A percentile compares a stretch with the other conserved stretches of the same genome.
phyloP scores from a whole-genome alignment of 2,329 filamentous ascomycete species.

The Ascosphaera apis region DNA sequence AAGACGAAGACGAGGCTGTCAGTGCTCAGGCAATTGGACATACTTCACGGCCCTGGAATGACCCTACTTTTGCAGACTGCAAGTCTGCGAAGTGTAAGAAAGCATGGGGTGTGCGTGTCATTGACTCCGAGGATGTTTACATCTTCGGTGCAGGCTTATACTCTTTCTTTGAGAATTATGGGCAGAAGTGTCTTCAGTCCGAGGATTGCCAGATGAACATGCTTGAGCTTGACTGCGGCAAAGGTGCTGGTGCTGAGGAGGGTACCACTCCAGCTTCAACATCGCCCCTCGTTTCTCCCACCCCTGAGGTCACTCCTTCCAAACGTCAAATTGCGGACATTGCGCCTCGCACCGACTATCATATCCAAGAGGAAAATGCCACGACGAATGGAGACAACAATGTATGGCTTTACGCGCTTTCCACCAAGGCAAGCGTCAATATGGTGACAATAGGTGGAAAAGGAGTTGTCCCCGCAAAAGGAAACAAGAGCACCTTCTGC shows the following conservation, averaged over 20 bases:
- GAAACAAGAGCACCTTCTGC: conserved; percentile 21
- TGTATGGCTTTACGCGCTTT: conserved; percentile 46
- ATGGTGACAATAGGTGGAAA: conserved; percentile 35
- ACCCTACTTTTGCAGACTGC: conserved; percentile 29
- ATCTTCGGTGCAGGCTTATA: conserved; percentile 56
- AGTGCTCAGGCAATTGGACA: neutral
- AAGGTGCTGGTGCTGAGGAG: no score
- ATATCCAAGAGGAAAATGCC: no score
- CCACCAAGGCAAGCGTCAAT: conserved; percentile 51
- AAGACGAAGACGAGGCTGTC: no score
- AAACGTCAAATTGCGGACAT: no score
- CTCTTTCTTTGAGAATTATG: conserved; percentile 67
- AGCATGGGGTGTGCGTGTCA: conserved; percentile 52
- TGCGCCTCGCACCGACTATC: no score
- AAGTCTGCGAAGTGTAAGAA: conserved; percentile 38
- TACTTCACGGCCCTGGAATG: neutral
- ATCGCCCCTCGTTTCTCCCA: no score
- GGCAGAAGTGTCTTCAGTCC: conserved; percentile 40
- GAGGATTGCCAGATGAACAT: conserved; percentile 60
- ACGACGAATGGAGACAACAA: no score
- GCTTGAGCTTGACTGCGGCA: conserved; percentile 43
- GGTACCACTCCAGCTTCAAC: no score
- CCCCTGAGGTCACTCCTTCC: no score
- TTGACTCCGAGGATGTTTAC: conserved; percentile 42
- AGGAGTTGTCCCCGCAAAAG: conserved; percentile 15